phyloP scores from a whole-genome alignment of 768 basidiomycete species.

The Auricularia sp. region DNA sequence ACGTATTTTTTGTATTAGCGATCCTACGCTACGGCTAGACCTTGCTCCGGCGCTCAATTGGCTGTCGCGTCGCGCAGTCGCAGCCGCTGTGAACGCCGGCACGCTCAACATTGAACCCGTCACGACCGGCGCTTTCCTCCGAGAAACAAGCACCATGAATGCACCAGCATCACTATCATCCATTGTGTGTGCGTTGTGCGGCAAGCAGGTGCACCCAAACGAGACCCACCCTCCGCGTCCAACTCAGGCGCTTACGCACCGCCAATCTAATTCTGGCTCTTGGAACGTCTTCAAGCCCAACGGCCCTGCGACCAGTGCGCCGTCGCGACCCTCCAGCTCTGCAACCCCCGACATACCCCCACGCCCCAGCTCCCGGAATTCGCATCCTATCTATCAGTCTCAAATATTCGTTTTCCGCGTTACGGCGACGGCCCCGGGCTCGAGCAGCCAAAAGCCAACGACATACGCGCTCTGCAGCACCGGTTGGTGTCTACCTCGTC shows the following conservation, averaged over 20 bases:
- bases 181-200: constrained; percentile 75
- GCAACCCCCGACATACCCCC: constrained; percentile 21
- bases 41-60: constrained; percentile 90
- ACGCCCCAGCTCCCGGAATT: constrained; percentile 13
- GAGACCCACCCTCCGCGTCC: constrained; percentile 12
- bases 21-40: constrained; percentile 87
- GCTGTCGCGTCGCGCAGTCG: constrained; percentile 79
- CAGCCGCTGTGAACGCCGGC: constrained; percentile 75
- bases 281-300: constrained; percentile 18
- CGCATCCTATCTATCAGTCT: constrained; percentile 16
- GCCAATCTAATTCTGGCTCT: not conserved
- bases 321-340: constrained; percentile 22
- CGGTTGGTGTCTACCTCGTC: constrained; percentile 77
- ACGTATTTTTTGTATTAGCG: constrained; percentile 33
- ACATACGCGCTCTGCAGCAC: constrained; percentile 74
- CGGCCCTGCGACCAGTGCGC: constrained; percentile 19
- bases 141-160: constrained; percentile 33
- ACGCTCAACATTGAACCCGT: constrained; percentile 86
- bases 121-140: constrained; percentile 46
- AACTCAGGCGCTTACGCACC: not conserved
- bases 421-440: constrained; percentile 15
- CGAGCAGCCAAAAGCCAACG: constrained; percentile 21
- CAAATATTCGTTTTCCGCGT: constrained; percentile 65
- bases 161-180: constrained; percentile 25
- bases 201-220: constrained; percentile 32